Evolutionary conservation across 352 stramenopile species (phyloP).

Genomic region (Pythium folliculosum): DNA sequence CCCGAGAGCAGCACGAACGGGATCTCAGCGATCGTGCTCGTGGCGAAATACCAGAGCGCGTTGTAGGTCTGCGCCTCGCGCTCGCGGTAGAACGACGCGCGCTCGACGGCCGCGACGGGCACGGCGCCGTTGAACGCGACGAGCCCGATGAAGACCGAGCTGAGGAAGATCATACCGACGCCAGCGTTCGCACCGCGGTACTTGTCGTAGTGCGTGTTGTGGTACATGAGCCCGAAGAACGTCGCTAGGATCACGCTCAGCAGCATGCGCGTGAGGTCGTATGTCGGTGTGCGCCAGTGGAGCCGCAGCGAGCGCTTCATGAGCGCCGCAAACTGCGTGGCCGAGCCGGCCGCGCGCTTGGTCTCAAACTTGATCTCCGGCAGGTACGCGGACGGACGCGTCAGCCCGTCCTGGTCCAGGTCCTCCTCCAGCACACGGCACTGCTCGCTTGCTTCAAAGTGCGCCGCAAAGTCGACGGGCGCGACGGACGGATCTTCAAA

Average conservation of each 20-base stretch:
- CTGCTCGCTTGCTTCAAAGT: constrained; percentile 41
- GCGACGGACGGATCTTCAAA: not conserved
- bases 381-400: constrained; percentile 35
- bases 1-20: constrained; percentile 55
- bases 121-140: constrained; percentile 67
- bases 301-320: constrained; percentile 38
- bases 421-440: constrained; percentile 44
- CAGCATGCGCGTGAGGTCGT: constrained; percentile 76
- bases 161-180: constrained; percentile 87
- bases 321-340: constrained; percentile 38
- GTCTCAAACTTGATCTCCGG: constrained; percentile 46
- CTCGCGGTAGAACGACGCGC: constrained; percentile 65
- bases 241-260: constrained; percentile 62
- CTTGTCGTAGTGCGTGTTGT: constrained; percentile 45
- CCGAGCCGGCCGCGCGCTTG: constrained; percentile 37
- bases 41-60: constrained; percentile 50
- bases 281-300: constrained; percentile 54
- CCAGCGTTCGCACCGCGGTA: constrained; percentile 45
- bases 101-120: constrained; percentile 64
- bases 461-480: constrained; percentile 30
- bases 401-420: constrained; percentile 45
- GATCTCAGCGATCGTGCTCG: constrained; percentile 78
- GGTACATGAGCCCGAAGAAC: constrained; percentile 77
- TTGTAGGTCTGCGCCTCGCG: constrained; percentile 74
- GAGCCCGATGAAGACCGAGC: constrained; percentile 78